phyloP scores from a whole-genome alignment of 169 alveolate genomes.

The Plasmodium gaboni region DNA sequence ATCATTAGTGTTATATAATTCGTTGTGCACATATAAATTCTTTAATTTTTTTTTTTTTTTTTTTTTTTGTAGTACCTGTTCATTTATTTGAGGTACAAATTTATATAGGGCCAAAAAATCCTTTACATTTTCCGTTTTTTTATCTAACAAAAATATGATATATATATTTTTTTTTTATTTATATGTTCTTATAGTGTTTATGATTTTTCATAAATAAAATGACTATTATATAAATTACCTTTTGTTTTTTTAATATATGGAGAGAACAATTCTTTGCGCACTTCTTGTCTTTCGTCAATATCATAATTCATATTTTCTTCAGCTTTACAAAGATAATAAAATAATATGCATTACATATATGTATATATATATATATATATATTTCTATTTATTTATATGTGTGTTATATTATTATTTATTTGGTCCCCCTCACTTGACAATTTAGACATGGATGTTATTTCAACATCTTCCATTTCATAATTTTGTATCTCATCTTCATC shows the following conservation, averaged over 20 bases:
- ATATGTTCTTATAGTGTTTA: not conserved
- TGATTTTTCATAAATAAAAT: not conserved
- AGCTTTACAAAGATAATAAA: slow-evolving; percentile 6
- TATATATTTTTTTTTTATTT: not conserved
- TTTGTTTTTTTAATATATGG: slow-evolving; percentile 49
- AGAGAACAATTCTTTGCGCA: slow-evolving; percentile 62
- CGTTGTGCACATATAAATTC: not conserved
- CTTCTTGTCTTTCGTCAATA: slow-evolving; percentile 55
- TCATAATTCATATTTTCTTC: slow-evolving; percentile 64
- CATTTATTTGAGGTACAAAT: slow-evolving; percentile 47
- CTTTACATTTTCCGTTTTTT: slow-evolving; percentile 53
- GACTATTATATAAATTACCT: slow-evolving; percentile 11
- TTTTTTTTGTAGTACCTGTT: slow-evolving; percentile 23
- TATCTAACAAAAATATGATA: slow-evolving; percentile 19
- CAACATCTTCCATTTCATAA: slow-evolving; percentile 25
- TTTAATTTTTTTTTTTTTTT: not conserved
- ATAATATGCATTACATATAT: not conserved
- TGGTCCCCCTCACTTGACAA: slow-evolving; percentile 27
- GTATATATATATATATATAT: slow-evolving; percentile 10
- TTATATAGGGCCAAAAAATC: slow-evolving; percentile 68
- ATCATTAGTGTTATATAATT: not conserved
- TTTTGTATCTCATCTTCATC: slow-evolving; percentile 44
- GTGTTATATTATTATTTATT: not conserved
- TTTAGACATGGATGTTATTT: slow-evolving; percentile 58
- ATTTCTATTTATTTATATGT: not conserved